These are phyloP conservation scores for Scutellaria minor DNA, from an alignment of 257 asterid species.

Conservation along the genomic window DNA sequence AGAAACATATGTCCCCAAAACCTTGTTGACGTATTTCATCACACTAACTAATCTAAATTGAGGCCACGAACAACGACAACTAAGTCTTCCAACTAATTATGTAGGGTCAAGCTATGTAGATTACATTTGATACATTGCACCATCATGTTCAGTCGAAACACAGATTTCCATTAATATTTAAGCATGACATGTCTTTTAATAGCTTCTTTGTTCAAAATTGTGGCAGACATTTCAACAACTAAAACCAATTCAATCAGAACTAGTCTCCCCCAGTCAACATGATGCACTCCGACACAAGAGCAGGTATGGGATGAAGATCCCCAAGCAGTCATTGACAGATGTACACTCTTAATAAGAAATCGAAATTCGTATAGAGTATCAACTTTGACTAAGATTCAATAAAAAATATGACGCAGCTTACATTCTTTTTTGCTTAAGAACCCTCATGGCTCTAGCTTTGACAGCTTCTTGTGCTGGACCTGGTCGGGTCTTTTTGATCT, in stretches of 20 bases:
- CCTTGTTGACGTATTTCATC: not conserved
- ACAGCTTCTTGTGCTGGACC: slow-evolving; percentile 99
- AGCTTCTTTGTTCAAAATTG: not conserved
- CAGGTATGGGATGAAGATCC: not conserved
- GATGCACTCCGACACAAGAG: slow-evolving; percentile 2
- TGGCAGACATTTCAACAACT: not conserved
- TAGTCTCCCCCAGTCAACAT: not conserved
- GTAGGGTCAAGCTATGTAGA: not conserved
- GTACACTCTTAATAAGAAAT: not conserved
- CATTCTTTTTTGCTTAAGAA: slow-evolving; percentile 94
- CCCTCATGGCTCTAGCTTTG: slow-evolving; percentile 97
- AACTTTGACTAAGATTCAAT: not conserved
- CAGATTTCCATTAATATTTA: not conserved
- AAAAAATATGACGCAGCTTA: slow-evolving; percentile 41
- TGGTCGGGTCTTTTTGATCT: slow-evolving; percentile 90
- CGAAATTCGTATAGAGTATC: not conserved
- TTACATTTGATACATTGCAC: not conserved
- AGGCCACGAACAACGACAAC: not conserved
- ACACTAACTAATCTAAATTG: not conserved
- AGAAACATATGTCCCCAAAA: not conserved
- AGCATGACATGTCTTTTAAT: not conserved
- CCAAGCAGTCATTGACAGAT: slow-evolving; percentile 15
- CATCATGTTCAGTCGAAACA: not conserved
- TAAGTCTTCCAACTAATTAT: not conserved
- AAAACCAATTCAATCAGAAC: not conserved